Evolutionary conservation across 2,329 filamentous ascomycete genomes (phyloP).

Genomic region (Ilyonectria sp.): DNA sequence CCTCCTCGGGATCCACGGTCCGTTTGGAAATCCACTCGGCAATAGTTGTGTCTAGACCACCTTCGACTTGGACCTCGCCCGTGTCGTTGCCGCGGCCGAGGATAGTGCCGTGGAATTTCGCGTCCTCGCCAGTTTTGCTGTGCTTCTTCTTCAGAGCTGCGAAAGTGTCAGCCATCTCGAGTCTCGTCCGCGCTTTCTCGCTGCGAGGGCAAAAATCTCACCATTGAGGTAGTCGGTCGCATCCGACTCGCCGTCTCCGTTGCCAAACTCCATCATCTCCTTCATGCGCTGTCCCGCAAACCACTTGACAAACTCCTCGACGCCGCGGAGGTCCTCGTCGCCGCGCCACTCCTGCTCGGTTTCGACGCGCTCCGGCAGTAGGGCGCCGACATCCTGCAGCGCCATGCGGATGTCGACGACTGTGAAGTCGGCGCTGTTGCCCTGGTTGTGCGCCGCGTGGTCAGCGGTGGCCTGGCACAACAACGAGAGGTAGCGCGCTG

Average conservation of each 20-base stretch:
- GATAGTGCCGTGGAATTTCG: constrained; percentile 87
- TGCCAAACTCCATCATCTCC: constrained; percentile 87
- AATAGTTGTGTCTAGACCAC: constrained; percentile 66
- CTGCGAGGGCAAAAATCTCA: constrained; percentile 51
- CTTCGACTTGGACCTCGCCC: constrained; percentile 82
- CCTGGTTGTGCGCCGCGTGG: constrained; percentile 79
- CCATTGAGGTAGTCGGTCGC: constrained; percentile 80
- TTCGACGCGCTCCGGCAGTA: constrained; percentile 77
- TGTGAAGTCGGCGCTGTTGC: constrained; percentile 63
- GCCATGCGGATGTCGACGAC: constrained; percentile 89
- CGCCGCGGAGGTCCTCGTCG: constrained; percentile 83
- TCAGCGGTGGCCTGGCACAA: constrained; percentile 81
- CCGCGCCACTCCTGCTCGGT: constrained; percentile 79
- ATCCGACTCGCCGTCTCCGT: constrained; percentile 75
- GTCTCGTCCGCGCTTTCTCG: neutral
- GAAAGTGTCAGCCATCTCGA: constrained; percentile 54
- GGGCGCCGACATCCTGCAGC: constrained; percentile 83
- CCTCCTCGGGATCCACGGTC: constrained; percentile 27
- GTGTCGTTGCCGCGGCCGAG: constrained; percentile 82
- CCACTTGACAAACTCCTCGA: constrained; percentile 86
- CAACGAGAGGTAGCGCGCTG: constrained; percentile 83
- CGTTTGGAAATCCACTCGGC: constrained; percentile 56
- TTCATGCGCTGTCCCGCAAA: constrained; percentile 80
- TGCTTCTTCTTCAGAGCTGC: constrained; percentile 91
- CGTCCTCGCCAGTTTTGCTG: constrained; percentile 89